Evolutionary conservation across 768 basidiomycete species (phyloP), one percentile per base, ranked within the genome.

Genomic region (Mycena chlorophos): DNA sequence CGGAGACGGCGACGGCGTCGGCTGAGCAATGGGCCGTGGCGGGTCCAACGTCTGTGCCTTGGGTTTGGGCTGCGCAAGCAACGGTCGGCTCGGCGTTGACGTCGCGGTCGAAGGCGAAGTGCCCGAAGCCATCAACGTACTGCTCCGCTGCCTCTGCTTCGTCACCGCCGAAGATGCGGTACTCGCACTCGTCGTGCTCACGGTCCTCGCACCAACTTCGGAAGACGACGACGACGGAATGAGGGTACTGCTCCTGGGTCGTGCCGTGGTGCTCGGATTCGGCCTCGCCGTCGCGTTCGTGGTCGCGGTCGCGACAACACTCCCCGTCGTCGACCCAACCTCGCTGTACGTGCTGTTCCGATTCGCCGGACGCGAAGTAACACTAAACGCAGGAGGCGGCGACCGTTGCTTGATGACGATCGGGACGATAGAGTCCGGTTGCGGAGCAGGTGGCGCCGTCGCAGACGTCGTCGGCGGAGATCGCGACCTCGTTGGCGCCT

Each of bases 381-480:
- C 85, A 55, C 81, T 82, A 63, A 87, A 87, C 25, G 83, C 73
- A 5, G 82, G 78, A 10, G 77, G 77, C 3, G 84, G 80, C 45
- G 78, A 70, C 28, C 83, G 77, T 63, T 78, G 74, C 58, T 79
- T 82, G 58, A 87, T 85, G 22, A 79, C 79, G 46, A 85, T 85
- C 8, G 85, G 85, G 19, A 80, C 75, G 49, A 82, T 72, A 58
- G 8, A 49, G 63, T 68, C 54, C 67, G 49, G 19, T 62, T 48
- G 31, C 31, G 55, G 47, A n/a, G n/a, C n/a, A n/a, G n/a, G n/a
- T n/a, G n/a, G n/a, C n/a, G n/a, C n/a, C n/a, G n/a, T n/a, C n/a
- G n/a, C n/a, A n/a, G n/a, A n/a, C n/a, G n/a, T n/a, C n/a, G n/a
- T n/a, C n/a, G n/a, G n/a, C n/a, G n/a, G n/a, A n/a, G n/a, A n/a